A percentile compares a stretch with the other conserved stretches of the same genome.
Conservation (phyloP, 768 basidiomycete species). For the Aureoboletus auriporus region DNA sequence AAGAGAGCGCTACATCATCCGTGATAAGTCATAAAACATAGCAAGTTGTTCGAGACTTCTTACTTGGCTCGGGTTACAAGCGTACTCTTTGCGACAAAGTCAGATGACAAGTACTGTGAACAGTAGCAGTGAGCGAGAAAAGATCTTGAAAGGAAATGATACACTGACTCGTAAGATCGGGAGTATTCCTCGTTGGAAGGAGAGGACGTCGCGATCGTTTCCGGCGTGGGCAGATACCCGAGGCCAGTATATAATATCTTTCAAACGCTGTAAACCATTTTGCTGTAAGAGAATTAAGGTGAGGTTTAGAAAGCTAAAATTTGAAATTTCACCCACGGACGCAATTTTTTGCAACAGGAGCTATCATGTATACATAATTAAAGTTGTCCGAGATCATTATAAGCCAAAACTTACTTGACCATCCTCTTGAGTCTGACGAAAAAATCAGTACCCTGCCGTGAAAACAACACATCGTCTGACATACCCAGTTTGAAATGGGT, state of each 20-base stretch:
- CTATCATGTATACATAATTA: conserved; percentile 19
- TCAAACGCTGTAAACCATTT: conserved; percentile 48
- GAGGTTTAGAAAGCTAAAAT: neutral
- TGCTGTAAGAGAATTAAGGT: conserved; percentile 28
- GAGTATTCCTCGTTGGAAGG: conserved; percentile 57
- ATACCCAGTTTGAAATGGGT: conserved; percentile 41
- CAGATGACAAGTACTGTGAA: conserved; percentile 53
- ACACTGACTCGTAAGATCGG: conserved; percentile 47
- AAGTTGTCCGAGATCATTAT: conserved; percentile 3
- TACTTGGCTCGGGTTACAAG: conserved; percentile 50
- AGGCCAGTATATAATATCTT: conserved; percentile 46
- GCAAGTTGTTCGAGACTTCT: conserved; percentile 6
- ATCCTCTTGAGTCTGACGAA: too few species aligned
- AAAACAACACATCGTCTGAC: conserved; percentile 2
- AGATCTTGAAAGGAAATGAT: too few species aligned
- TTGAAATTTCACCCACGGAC: conserved; percentile 26
- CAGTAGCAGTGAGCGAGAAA: conserved; percentile 2
- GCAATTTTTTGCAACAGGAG: conserved; percentile 38
- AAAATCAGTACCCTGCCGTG: too few species aligned
- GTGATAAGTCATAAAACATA: conserved; percentile 6
- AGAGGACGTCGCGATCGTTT: conserved; percentile 34
- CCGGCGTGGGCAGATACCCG: conserved; percentile 38
- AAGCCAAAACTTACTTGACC: neutral
- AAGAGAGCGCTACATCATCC: conserved; percentile 39
- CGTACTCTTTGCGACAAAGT: conserved; percentile 55